Conservation (phyloP, 176 grass and related monocot species). For the Miscanthus lutarioriparius region DNA sequence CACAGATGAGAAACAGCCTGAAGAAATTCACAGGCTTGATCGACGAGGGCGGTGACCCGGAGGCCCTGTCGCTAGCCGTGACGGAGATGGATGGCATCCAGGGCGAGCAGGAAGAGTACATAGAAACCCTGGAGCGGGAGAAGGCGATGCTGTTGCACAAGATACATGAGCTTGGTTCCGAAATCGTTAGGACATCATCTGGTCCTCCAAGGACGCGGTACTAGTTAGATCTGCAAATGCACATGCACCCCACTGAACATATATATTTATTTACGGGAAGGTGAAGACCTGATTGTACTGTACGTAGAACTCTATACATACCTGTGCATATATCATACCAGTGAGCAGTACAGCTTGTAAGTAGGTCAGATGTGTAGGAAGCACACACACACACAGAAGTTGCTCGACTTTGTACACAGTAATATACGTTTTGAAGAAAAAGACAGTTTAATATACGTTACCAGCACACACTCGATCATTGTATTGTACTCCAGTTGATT, state of each 20-base stretch:
- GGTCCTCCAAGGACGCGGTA: conserved; percentile 42
- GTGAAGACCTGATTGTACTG: neutral
- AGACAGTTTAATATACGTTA: no score
- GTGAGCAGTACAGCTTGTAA: conserved; percentile 16
- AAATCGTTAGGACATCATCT: conserved; percentile 68
- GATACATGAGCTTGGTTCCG: conserved; percentile 65
- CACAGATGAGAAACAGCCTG: conserved; percentile 66
- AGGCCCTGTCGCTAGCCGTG: conserved; percentile 57
- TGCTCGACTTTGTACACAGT: neutral
- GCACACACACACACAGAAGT: neutral
- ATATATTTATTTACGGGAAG: neutral
- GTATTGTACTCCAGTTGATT: neutral
- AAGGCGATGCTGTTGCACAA: conserved; percentile 53
- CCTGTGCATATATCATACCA: neutral
- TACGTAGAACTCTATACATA: neutral
- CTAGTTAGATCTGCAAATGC: conserved; percentile 34
- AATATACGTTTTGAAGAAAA: no score
- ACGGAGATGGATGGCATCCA: conserved; percentile 70
- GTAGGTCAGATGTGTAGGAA: conserved; percentile 23
- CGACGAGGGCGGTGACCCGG: conserved; percentile 65
- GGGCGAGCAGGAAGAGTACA: conserved; percentile 67
- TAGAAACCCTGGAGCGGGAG: conserved; percentile 74
- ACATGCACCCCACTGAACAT: neutral
- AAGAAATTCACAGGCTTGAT: conserved; percentile 64
- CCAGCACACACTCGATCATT: neutral